A percentile compares a stretch with the other conserved stretches of the same genome.
phyloP scores from a whole-genome alignment of 2,329 filamentous ascomycete species.

The Fusarium sambucinum region DNA sequence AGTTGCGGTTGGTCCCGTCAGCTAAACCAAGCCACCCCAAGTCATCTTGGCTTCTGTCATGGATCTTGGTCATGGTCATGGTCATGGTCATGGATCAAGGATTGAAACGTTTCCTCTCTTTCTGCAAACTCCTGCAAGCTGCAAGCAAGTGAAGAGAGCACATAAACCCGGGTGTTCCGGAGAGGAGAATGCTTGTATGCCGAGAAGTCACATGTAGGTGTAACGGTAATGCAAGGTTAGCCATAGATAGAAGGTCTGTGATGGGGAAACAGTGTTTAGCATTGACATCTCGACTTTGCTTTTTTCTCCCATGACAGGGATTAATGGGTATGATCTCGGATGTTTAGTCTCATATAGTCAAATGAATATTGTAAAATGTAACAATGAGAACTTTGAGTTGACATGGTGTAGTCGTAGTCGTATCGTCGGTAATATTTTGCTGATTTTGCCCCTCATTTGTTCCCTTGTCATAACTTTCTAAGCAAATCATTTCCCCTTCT shows the following conservation, averaged over 20 bases:
- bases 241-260: slow-evolving; percentile 31
- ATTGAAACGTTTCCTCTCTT: slow-evolving; percentile 3
- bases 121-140: slow-evolving; percentile 2
- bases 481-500: slow-evolving; percentile 13
- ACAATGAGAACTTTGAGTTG: background rate
- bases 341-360: background rate
- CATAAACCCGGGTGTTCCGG: slow-evolving; percentile 21
- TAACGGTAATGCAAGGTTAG: slow-evolving; percentile 11
- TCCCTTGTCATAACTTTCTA: background rate
- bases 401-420: background rate
- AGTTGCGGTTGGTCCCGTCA: slow-evolving; percentile 16
- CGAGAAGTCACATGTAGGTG: slow-evolving; percentile 22
- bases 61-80: background rate
- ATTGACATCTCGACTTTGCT: slow-evolving; percentile 19
- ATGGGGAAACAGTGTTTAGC: background rate
- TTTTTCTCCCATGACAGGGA: slow-evolving; percentile 19
- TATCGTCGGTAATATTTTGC: background rate
- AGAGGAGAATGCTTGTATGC: background rate
- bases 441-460: slow-evolving; percentile 19
- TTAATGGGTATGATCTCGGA: background rate
- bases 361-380: background rate
- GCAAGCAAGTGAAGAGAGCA: background rate
- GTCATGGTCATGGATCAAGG: slow-evolving; percentile 5
- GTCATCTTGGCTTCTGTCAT: slow-evolving; percentile 6
- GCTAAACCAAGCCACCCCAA: background rate